A percentile compares a stretch with the other conserved stretches of the same genome.
Conservation (phyloP, 306 rosid species). For the Chamaecrista fasciculata region DNA sequence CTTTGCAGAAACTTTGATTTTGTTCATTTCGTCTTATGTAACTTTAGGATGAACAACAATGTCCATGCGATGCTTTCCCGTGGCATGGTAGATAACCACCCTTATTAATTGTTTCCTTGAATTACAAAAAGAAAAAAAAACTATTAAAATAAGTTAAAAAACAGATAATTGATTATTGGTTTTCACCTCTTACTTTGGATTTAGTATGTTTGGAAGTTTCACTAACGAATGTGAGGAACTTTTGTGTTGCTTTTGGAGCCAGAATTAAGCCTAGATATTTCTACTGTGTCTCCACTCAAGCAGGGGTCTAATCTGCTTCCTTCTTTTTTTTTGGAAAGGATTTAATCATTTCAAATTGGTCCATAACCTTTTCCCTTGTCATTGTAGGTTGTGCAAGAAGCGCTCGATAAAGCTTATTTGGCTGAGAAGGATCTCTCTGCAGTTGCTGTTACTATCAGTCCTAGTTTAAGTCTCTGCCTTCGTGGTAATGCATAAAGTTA, state of each 20-base stretch:
- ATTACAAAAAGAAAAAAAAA: too few relatives aligned
- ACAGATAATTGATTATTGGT: too few relatives aligned
- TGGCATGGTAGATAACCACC: too few relatives aligned
- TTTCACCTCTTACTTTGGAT: too few relatives aligned
- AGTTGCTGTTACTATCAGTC: conserved; percentile 83
- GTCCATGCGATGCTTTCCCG: too few relatives aligned
- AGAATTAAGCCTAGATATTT: conserved; percentile 19
- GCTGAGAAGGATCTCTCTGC: conserved; percentile 69
- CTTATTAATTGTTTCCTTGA: too few relatives aligned
- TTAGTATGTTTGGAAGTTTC: too few relatives aligned
- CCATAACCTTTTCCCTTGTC: conserved; percentile 25
- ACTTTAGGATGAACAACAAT: too few relatives aligned
- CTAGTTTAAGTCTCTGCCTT: conserved; percentile 91
- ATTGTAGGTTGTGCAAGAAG: conserved; percentile 87
- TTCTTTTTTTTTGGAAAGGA: background rate
- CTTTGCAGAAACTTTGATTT: too few relatives aligned
- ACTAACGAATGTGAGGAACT: conserved; percentile 18
- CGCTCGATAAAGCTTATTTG: conserved; percentile 77
- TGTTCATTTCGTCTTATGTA: too few relatives aligned
- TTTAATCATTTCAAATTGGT: background rate
- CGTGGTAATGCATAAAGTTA: conserved; percentile 52
- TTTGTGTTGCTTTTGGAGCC: conserved; percentile 5
- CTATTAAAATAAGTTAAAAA: too few relatives aligned
- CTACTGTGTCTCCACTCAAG: conserved; percentile 18
- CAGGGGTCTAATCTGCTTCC: conserved; percentile 19